Conservation (phyloP, 2,329 filamentous ascomycete genomes). For the Penicillium sp. region DNA sequence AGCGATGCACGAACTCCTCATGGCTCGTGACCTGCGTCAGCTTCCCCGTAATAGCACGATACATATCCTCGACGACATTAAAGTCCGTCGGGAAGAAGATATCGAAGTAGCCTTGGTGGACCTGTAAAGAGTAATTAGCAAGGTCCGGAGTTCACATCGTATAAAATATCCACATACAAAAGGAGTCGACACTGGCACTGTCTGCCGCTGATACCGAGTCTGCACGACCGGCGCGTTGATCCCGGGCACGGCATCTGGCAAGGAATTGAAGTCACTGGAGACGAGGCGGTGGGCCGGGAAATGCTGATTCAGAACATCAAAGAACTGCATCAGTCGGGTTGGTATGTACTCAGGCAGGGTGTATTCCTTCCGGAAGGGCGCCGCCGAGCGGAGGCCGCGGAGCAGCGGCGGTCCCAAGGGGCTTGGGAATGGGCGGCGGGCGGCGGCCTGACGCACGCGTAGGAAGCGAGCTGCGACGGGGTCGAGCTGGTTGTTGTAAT, state of each 20-base stretch:
- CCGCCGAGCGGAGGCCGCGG: slow-evolving; percentile 52
- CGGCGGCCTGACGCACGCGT: slow-evolving; percentile 69
- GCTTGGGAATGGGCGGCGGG: slow-evolving; percentile 36
- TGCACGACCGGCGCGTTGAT: slow-evolving; percentile 93
- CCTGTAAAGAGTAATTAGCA: slow-evolving; percentile 43
- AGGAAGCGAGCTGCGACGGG: slow-evolving; percentile 75
- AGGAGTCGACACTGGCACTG: slow-evolving; percentile 81
- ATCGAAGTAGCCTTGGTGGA: slow-evolving; percentile 97
- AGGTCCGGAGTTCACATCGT: neutral
- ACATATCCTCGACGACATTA: slow-evolving; percentile 77
- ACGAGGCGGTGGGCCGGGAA: slow-evolving; percentile 86
- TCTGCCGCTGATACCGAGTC: slow-evolving; percentile 77
- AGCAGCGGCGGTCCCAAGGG: slow-evolving; percentile 44
- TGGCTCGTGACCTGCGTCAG: slow-evolving; percentile 77
- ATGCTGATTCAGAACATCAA: slow-evolving; percentile 75
- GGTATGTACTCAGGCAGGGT: slow-evolving; percentile 86
- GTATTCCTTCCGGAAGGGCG: slow-evolving; percentile 68
- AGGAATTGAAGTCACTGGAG: slow-evolving; percentile 77
- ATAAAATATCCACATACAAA: slow-evolving; percentile 54
- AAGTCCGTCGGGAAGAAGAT: slow-evolving; percentile 98
- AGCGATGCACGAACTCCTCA: slow-evolving; percentile 79
- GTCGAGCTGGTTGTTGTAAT: slow-evolving; percentile 73
- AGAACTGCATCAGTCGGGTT: slow-evolving; percentile 91
- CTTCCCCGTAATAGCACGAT: slow-evolving; percentile 85
- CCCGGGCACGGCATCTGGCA: slow-evolving; percentile 74